These are phyloP conservation scores for Fusarium nelsonii DNA, from an alignment of 2,329 filamentous ascomycete species.

Conservation along the genomic window DNA sequence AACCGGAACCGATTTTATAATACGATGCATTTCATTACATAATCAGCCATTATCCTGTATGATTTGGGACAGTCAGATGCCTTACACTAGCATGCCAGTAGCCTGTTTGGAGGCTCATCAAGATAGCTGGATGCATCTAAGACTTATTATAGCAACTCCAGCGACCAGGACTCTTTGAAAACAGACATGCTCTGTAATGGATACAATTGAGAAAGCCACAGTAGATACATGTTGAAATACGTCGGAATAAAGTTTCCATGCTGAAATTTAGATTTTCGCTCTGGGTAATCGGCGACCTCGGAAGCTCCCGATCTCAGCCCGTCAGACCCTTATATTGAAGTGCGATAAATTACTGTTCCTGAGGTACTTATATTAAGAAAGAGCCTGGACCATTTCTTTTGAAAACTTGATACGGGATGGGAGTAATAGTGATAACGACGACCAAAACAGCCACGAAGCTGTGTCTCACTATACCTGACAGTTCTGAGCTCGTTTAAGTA, in stretches of 20 bases:
- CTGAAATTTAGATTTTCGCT: slow-evolving; percentile 31
- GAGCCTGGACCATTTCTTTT: not conserved
- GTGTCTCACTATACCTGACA: not conserved
- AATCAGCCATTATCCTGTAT: slow-evolving; percentile 2
- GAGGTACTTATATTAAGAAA: rapidly evolving
- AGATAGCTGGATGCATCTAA: not conserved
- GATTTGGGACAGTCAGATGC: slow-evolving; percentile 12
- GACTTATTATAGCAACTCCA: too few species aligned
- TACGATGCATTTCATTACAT: slow-evolving; percentile 69
- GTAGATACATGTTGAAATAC: not conserved
- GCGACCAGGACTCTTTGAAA: not conserved
- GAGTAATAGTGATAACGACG: not conserved
- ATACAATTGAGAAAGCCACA: not conserved
- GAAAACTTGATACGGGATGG: not conserved
- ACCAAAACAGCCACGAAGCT: rapidly evolving
- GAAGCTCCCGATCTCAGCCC: slow-evolving; percentile 68
- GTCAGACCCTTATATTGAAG: not conserved
- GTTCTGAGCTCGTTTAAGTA: too few species aligned
- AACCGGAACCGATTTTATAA: slow-evolving; percentile 72
- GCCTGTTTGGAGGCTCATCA: not conserved
- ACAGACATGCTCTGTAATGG: not conserved
- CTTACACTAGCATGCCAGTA: slow-evolving; percentile 66
- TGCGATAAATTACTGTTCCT: not conserved
- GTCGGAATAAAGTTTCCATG: not conserved
- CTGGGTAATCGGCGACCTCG: slow-evolving; percentile 62